phyloP scores from a whole-genome alignment of 169 alveolate genomes.

The Plasmodium inui region DNA sequence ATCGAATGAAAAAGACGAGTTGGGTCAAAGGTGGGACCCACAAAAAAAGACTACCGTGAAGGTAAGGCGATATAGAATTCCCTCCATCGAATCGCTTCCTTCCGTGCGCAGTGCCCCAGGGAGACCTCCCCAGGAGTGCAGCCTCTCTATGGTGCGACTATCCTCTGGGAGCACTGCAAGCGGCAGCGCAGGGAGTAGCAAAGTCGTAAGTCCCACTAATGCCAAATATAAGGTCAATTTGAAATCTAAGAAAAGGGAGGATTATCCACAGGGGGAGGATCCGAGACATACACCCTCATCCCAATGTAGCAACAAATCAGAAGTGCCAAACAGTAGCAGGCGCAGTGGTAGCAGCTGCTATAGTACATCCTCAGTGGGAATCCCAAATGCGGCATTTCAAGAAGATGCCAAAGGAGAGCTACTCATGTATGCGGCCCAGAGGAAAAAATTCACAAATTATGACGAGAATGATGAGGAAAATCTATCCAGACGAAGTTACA shows the following conservation, averaged over 20 bases:
- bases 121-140: neutral
- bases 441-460: neutral
- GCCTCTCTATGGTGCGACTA: neutral
- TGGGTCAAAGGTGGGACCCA: neutral
- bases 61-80: neutral
- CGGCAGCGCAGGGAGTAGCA: neutral
- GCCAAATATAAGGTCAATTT: neutral
- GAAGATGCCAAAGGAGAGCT: neutral
- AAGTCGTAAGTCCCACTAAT: neutral
- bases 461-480: neutral
- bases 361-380: neutral
- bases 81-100: neutral
- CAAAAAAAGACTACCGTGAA: neutral
- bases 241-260: neutral
- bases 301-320: neutral
- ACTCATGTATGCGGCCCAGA: neutral
- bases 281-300: neutral
- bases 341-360: neutral
- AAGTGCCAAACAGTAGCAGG: neutral
- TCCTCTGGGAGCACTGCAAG: neutral
- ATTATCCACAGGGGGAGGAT: neutral
- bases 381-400: neutral
- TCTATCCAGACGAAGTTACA: neutral
- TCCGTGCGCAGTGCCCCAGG: neutral
- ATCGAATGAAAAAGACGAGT: neutral